Base-by-base conservation (phyloP, 2,329 filamentous ascomycete species). In the Ustulina deusta region DNA sequence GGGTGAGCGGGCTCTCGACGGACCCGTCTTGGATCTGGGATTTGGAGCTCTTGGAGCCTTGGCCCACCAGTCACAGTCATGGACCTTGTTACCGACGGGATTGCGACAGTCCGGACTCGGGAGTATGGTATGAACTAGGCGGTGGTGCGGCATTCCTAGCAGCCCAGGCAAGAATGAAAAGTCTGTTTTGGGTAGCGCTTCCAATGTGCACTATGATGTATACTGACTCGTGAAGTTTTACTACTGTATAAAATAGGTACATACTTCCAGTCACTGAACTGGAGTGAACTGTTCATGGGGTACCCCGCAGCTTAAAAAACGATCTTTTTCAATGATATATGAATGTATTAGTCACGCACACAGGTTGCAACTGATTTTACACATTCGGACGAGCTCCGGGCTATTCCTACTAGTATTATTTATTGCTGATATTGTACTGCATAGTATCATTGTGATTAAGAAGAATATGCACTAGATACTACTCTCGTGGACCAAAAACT, bases 1-100 rank as follows among this genome's bases (percentile, higher is more conserved):
- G 69, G 68, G 36, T 20, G 56, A 66, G 59, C 64, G 69, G 68
- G 59, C 60, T 70, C 46, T 64, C 64, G 52, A 64, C 64, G 62
- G 64, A 51, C 17, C 69, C 69, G 67, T 57, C 61, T 55, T 63
- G 34, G 20, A 32, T 6, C 17, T 46, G 32, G 32, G 20, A 6
- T 40, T 61, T 57, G 55, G 55, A 51, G 58, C 15, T 46, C 27
- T 61, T 54, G 42, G 61, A 25, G 51, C 27, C 61, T 61, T 56
- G 49, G 63, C 59, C n/a, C 22, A 32, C 58, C 32, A 56, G 40
- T 62, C n/a, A 64, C 52, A 29, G 42, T 44, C 34, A 40, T 29
- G 32, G 51, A 61, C 51, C 25, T 20, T 32, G 66, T 62, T 58
- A 65, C 61, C 27, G 34, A 49, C 22, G 38, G 49, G 34, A 61